Evolutionary conservation across 2,329 filamentous ascomycete species (phyloP), one percentile per base, ranked within the genome.

Genomic region (Akanthomyces muscarius): DNA sequence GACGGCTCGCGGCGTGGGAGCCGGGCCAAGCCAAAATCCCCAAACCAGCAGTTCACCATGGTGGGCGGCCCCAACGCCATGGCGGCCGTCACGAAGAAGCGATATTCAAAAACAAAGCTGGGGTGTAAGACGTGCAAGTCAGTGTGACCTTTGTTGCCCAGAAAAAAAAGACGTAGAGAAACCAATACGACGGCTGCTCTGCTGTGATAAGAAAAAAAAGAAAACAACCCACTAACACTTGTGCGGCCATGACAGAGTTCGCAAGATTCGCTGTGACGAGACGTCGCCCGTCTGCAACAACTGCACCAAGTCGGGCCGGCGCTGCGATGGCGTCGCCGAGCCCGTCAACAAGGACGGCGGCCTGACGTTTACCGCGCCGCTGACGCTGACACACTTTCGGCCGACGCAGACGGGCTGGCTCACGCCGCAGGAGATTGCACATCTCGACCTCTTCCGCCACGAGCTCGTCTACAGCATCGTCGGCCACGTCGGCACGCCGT

Each of bases 201-300:
- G 33, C 7, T 36, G 10, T 11, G 10, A 16, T 16, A 5, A 25
- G 13, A 14, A 47, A 14, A 47, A 50, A 16, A 47, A 36, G 7
- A 36, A 23, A 5, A 23, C 11, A 11, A 50, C n/a, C 30, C 21
- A 42, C 52, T 57, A 57, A 55, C 61, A 58, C 38, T 36, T 48
- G 21, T 21, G 42, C 38, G 48, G 18, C 44, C 21, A 41, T 58
- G n/a, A 38, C 62, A 67, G 66, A 61, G 61, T 63, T 23, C 66
- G 66, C 47, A 67, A 67, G 50, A 64, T 67, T 30, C 66, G 66
- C 21, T 67, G 66, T 44, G 65, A 66, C 57, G 66, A 67, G 14
- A 66, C 66, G 1, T 61, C 56, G 41, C 66, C 66, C 25, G 55
- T 59, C 30, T 66, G 65, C 50, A 63, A 62, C 53, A 66, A 66